Evolutionary conservation across 805 yeast genomes (phyloP).

Genomic region (Kodamaea kaohsiungensis): DNA sequence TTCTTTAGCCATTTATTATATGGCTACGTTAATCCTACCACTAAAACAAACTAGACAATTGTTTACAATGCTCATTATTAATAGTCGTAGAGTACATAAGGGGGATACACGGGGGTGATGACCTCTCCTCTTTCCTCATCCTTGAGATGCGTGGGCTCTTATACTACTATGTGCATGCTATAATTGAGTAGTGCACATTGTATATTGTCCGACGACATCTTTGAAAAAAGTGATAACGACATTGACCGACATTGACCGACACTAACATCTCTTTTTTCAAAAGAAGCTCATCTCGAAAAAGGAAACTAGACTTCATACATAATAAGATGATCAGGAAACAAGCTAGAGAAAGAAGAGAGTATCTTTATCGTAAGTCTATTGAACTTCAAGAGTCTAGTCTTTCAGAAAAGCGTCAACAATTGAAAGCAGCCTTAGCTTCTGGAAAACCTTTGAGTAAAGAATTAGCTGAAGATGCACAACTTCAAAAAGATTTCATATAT

Average conservation of each 20-base stretch:
- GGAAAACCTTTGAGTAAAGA: conserved; percentile 92
- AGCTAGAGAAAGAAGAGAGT: conserved; percentile 95
- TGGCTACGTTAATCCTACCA: too few species aligned
- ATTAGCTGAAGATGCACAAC: conserved; percentile 78
- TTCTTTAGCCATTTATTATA: too few species aligned
- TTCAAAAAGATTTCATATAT: conserved; percentile 79
- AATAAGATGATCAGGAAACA: conserved; percentile 77
- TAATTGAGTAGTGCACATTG: too few species aligned
- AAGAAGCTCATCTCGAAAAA: conserved; percentile 8
- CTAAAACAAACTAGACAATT: too few species aligned
- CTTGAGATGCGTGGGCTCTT: not conserved
- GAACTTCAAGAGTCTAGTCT: conserved; percentile 87
- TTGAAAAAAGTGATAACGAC: too few species aligned
- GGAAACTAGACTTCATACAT: too few species aligned
- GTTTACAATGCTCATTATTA: too few species aligned
- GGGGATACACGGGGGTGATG: not conserved
- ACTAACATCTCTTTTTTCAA: conserved; percentile 3
- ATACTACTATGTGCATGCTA: not conserved
- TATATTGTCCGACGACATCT: too few species aligned
- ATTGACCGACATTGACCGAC: not conserved
- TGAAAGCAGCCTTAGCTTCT: conserved; percentile 84
- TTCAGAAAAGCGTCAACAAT: conserved; percentile 81
- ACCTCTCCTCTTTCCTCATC: not conserved
- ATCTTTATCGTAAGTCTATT: conserved; percentile 82
- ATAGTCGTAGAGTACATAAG: not conserved